Conservation (phyloP, 139 green algal species). For the Closterium sp. region DNA sequence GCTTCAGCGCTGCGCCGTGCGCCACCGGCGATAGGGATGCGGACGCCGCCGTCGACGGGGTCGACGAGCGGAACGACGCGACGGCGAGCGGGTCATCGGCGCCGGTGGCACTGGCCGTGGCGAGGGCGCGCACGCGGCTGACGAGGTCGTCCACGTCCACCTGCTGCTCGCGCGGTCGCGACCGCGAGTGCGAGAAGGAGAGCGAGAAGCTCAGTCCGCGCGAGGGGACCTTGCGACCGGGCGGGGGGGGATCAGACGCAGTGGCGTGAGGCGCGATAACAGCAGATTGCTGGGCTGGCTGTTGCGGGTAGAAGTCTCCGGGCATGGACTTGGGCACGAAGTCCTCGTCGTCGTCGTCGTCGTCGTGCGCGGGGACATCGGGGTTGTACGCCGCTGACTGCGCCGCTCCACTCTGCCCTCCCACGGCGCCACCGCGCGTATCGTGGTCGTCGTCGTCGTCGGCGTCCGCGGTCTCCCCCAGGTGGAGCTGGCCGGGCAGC, state of each 20-base stretch:
- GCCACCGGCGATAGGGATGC: not conserved
- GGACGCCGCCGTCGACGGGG: not conserved
- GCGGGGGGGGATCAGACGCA: too few relatives aligned
- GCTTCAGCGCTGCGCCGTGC: not conserved
- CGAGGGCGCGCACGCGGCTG: not conserved
- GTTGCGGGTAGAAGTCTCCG: not conserved
- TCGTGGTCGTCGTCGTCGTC: not conserved
- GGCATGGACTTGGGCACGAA: not conserved
- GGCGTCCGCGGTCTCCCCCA: not conserved
- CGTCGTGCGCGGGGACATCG: not conserved
- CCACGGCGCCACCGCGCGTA: not conserved
- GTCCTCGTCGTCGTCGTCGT: not conserved
- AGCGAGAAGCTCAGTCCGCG: not conserved
- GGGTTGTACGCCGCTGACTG: not conserved
- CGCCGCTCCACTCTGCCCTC: not conserved
- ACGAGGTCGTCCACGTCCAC: not conserved
- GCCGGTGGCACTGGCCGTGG: not conserved
- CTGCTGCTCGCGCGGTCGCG: not conserved
- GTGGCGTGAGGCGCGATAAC: not conserved
- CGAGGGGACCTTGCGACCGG: not conserved
- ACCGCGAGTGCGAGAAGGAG: not conserved
- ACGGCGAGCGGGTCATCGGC: not conserved
- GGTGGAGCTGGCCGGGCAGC: not conserved
- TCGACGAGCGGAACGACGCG: not conserved
- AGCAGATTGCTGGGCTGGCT: not conserved